A percentile compares a stretch with the other conserved stretches of the same genome.
Conservation (phyloP, 148 eudicot species). For the Pouteria glomerata region DNA sequence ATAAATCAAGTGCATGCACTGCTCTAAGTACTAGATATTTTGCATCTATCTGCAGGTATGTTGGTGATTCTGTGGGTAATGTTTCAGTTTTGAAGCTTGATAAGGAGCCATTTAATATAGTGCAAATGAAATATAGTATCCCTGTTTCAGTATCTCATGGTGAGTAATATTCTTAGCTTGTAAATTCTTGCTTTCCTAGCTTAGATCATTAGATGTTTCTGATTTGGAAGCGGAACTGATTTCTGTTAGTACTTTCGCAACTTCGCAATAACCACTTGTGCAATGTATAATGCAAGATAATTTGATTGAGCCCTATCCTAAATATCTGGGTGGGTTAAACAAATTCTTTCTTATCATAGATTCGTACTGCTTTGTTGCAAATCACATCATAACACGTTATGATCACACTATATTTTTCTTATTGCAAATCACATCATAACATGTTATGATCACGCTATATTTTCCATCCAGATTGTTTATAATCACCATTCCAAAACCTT, state of each 20-base stretch:
- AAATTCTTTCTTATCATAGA: too few relatives aligned
- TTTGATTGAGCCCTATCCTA: too few relatives aligned
- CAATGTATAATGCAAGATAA: too few relatives aligned
- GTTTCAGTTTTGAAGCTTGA: slow-evolving; percentile 66
- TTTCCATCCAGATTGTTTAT: too few relatives aligned
- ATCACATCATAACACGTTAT: too few relatives aligned
- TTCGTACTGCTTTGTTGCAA: too few relatives aligned
- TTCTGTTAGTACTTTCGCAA: neutral
- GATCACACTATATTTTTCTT: too few relatives aligned
- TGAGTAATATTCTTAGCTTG: slow-evolving; percentile 22
- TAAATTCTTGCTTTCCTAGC: neutral
- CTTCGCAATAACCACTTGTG: too few relatives aligned
- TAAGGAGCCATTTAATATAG: slow-evolving; percentile 37
- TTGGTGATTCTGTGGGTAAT: slow-evolving; percentile 74
- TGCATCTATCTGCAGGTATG: slow-evolving; percentile 41
- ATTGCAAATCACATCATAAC: too few relatives aligned
- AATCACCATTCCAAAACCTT: too few relatives aligned
- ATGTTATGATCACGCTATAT: too few relatives aligned
- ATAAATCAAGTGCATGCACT: neutral
- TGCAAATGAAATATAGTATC: slow-evolving; percentile 66
- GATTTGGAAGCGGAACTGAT: neutral
- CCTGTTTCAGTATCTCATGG: slow-evolving; percentile 78
- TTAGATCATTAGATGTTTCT: neutral
- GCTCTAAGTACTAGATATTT: neutral
- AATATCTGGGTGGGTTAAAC: too few relatives aligned